These are phyloP conservation scores for Cordyceps farinosa DNA, from an alignment of 2,329 filamentous ascomycete genomes.

Conservation along the genomic window DNA sequence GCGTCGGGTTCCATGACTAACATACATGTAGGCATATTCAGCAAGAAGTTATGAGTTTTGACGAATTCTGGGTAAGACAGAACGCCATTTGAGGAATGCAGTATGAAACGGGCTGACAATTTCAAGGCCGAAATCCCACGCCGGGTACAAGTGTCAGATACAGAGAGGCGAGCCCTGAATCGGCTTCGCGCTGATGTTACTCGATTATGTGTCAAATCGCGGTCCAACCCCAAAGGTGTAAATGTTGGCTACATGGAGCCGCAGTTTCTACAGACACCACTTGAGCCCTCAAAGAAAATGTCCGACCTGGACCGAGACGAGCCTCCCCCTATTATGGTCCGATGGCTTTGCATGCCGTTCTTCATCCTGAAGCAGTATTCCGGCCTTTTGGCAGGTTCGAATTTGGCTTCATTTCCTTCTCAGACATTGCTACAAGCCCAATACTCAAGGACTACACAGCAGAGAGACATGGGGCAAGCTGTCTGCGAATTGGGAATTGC, in stretches of 20 bases:
- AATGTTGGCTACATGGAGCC: constrained; percentile 43
- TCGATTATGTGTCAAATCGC: constrained; percentile 34
- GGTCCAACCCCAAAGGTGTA: constrained; percentile 35
- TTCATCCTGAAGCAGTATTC: constrained; percentile 44
- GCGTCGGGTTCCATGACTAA: constrained; percentile 19
- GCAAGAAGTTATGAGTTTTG: constrained; percentile 40
- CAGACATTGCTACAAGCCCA: constrained; percentile 43
- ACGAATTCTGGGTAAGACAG: constrained; percentile 37
- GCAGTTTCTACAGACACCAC: constrained; percentile 33
- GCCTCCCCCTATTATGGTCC: constrained; percentile 21
- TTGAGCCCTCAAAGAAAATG: constrained; percentile 28
- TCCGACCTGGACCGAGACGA: constrained; percentile 15
- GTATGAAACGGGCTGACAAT: not conserved
- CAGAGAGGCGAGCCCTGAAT: constrained; percentile 33
- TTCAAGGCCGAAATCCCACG: constrained; percentile 34
- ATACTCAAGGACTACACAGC: constrained; percentile 36
- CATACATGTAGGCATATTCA: constrained; percentile 31
- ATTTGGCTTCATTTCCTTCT: constrained; percentile 36
- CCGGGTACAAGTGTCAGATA: constrained; percentile 31
- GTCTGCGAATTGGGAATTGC: constrained; percentile 38
- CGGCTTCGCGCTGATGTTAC: constrained; percentile 38
- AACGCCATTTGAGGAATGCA: no score
- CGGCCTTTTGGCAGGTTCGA: constrained; percentile 32
- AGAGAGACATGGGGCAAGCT: constrained; percentile 45
- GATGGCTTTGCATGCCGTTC: constrained; percentile 47